A percentile compares a stretch with the other conserved stretches of the same genome.
These are phyloP conservation scores for Colletotrichum paranaense DNA, from an alignment of 2,329 filamentous ascomycete genomes.

Conservation along the genomic window DNA sequence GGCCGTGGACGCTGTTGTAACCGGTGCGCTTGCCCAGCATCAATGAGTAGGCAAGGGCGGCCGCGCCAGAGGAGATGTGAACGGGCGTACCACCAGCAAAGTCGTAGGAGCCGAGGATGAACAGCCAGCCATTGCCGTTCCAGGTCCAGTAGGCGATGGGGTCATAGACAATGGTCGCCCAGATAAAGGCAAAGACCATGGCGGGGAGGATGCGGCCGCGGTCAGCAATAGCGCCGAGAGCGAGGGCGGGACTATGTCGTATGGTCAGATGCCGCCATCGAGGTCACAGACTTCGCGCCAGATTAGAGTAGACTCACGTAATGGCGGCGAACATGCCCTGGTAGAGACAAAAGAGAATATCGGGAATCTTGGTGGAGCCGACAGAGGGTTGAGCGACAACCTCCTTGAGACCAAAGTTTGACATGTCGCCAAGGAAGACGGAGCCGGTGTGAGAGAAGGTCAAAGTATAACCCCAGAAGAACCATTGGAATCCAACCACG, in stretches of 20 bases:
- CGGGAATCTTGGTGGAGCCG: constrained; percentile 77
- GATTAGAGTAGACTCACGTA: constrained; percentile 70
- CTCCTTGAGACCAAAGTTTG: constrained; percentile 84
- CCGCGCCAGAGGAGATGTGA: constrained; percentile 78
- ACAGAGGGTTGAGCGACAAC: constrained; percentile 82
- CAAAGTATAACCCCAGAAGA: constrained; percentile 93
- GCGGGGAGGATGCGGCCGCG: constrained; percentile 71
- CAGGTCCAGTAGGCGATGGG: constrained; percentile 83
- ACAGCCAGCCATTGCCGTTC: constrained; percentile 80
- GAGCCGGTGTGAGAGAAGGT: constrained; percentile 85
- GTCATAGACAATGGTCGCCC: constrained; percentile 78
- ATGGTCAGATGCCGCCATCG: constrained; percentile 16
- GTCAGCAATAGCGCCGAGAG: constrained; percentile 70
- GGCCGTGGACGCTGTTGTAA: constrained; percentile 69
- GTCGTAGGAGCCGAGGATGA: constrained; percentile 75
- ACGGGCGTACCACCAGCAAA: constrained; percentile 82
- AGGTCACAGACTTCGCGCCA: too few relatives aligned
- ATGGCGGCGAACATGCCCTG: constrained; percentile 92
- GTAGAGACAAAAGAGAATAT: constrained; percentile 86
- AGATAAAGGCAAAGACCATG: constrained; percentile 76
- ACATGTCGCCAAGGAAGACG: constrained; percentile 81
- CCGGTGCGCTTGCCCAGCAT: constrained; percentile 78
- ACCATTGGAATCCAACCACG: constrained; percentile 91
- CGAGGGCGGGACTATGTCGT: constrained; percentile 61
- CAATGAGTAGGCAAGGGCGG: constrained; percentile 78